phyloP scores from a whole-genome alignment of 495 filamentous ascomycete genomes.

The Podospora conica region DNA sequence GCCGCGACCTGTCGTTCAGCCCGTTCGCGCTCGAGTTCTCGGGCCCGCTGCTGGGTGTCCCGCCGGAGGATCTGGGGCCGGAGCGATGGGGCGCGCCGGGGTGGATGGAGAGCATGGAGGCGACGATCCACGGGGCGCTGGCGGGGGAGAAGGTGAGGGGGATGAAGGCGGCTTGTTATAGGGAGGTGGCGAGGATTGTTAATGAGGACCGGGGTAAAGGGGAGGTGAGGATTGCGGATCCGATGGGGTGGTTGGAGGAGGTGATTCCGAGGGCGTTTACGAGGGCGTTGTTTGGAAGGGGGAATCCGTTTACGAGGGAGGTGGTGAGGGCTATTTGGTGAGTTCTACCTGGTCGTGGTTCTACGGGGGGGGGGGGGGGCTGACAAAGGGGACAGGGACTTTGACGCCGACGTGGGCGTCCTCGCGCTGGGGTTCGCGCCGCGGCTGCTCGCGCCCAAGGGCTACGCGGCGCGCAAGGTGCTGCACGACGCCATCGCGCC shows the following conservation, averaged over 20 bases:
- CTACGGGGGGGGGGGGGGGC: not conserved
- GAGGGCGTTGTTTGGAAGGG: constrained; percentile 32
- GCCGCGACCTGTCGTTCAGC: constrained; percentile 11
- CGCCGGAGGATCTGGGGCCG: not conserved
- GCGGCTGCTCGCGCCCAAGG: constrained; percentile 30
- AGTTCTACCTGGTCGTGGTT: constrained; percentile 3
- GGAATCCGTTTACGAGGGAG: constrained; percentile 30
- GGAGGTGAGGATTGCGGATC: constrained; percentile 1
- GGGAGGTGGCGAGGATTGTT: not conserved
- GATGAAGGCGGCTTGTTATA: not conserved
- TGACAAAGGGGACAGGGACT: constrained; percentile 26
- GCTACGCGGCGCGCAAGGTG: constrained; percentile 1
- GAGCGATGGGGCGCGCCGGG: not conserved
- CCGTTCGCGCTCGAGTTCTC: constrained; percentile 10
- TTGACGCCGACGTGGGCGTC: constrained; percentile 33
- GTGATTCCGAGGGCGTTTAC: constrained; percentile 32
- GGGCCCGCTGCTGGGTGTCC: not conserved
- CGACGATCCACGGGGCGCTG: not conserved
- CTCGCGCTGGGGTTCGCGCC: constrained; percentile 32
- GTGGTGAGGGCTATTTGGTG: constrained; percentile 19
- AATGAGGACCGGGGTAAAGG: not conserved
- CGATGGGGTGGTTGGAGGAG: constrained; percentile 33
- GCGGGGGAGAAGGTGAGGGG: not conserved
- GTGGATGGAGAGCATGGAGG: not conserved
- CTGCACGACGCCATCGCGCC: not conserved